Base-by-base conservation (phyloP, 805 yeast genomes). In the Metschnikowia hibisci region DNA sequence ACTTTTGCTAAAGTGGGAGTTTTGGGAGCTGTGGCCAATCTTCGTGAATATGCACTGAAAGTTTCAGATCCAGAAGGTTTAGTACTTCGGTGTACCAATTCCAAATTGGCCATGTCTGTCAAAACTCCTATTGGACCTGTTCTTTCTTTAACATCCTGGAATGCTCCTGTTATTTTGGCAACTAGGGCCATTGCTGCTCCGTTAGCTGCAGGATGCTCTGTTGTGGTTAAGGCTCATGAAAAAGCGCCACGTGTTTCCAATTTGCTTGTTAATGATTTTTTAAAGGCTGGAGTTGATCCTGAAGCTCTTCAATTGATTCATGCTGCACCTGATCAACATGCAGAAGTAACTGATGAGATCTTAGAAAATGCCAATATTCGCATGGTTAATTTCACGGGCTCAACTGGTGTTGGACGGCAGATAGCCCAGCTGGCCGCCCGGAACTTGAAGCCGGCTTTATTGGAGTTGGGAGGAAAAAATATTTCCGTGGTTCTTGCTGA, bases 391-490 rank as follows among this genome's bases (percentile, higher is more conserved):
- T 74, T 74, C 50, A 74, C 78, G 2, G 78, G 78, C 6, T 70
- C 76, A 0, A 61, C 76, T 1, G 51, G 42, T 10, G 67, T 66
- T 2, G 78, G 78, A 0, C 42, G 57, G 3, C 43, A 50, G 8
- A 61, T 73, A 20, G 73, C 75, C 4, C 23, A 47, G 12, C 35
- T 50, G 11, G 74, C 76, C 1, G 74, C 69, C 4, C 48, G 50
- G 31, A 41, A 63, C 47, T 50, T 69, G 14, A 72, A 71, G 45
- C 78, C 78, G 1, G 56, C 57, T 20, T 50, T 73, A 12, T 50
- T 74, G 34, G 78, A 74, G 44, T 53, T 73, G 31, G 78, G 78
- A 1, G 78, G 77, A 6, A 73, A 73, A 47, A 72, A 73, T 48
- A 56, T 56, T 30, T 41, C 65, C 1, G 54, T 73, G 9, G 55